These are phyloP conservation scores for Triticum monococcum DNA, from an alignment of 176 grass and related monocot genomes.

Conservation along the genomic window DNA sequence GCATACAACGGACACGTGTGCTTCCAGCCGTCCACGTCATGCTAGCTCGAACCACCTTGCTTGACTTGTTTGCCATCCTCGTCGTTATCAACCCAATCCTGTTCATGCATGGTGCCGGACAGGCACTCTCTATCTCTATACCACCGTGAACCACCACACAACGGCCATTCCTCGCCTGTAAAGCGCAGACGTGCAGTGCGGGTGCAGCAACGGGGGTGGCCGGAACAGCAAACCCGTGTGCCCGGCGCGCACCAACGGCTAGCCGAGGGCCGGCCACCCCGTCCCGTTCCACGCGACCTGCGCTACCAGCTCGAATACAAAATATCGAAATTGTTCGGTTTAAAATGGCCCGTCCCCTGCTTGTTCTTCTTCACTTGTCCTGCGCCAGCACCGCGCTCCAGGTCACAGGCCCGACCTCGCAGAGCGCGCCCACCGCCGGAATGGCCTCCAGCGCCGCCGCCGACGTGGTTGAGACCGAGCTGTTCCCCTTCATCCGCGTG, in stretches of 20 bases:
- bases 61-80: background rate
- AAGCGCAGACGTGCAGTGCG: background rate
- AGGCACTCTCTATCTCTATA: background rate
- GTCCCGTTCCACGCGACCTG: background rate
- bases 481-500: constrained; percentile 52
- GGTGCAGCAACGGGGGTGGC: background rate
- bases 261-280: background rate
- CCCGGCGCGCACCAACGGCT: background rate
- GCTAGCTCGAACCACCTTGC: background rate
- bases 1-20: too few species aligned
- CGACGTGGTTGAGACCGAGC: constrained; percentile 37
- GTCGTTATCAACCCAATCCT: background rate
- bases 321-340: background rate
- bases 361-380: background rate
- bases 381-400: background rate
- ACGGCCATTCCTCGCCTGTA: background rate
- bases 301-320: background rate
- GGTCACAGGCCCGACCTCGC: background rate
- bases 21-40: too few species aligned
- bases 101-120: background rate
- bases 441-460: constrained; percentile 26
- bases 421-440: background rate
- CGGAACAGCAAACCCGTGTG: background rate
- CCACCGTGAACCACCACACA: background rate
- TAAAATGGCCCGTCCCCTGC: background rate